phyloP scores from a whole-genome alignment of 2,329 filamentous ascomycete genomes.

The Salinomyces thailandicus region DNA sequence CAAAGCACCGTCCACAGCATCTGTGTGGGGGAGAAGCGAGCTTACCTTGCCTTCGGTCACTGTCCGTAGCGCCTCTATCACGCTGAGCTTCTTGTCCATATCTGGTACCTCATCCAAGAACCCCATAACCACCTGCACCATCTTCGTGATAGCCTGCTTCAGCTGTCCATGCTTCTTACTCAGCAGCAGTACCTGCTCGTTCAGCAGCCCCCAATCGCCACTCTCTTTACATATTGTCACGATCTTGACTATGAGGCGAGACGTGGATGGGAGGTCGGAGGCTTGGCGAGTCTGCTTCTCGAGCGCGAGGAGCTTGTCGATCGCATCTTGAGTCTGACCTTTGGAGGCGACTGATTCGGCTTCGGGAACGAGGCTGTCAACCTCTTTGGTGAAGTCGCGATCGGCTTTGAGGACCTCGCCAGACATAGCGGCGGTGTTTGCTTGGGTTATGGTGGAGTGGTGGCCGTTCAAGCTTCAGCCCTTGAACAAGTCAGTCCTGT shows the following conservation, averaged over 20 bases:
- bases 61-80: slow-evolving; percentile 90
- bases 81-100: slow-evolving; percentile 76
- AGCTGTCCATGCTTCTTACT: slow-evolving; percentile 99
- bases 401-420: slow-evolving; percentile 75
- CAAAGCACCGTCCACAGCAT: slow-evolving; percentile 16
- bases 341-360: slow-evolving; percentile 67
- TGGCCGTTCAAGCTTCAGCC: too few species aligned
- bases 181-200: slow-evolving; percentile 88
- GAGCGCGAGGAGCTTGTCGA: slow-evolving; percentile 83
- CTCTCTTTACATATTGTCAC: slow-evolving; percentile 90
- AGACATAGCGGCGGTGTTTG: slow-evolving; percentile 50
- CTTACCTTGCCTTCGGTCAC: slow-evolving; percentile 88
- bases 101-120: slow-evolving; percentile 82
- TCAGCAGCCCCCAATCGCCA: slow-evolving; percentile 86
- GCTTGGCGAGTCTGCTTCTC: slow-evolving; percentile 98
- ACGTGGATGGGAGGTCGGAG: slow-evolving; percentile 91
- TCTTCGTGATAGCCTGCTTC: slow-evolving; percentile 96
- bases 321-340: slow-evolving; percentile 67
- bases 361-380: slow-evolving; percentile 82
- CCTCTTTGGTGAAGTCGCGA: slow-evolving; percentile 97
- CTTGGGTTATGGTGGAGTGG: too few species aligned
- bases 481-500: too few species aligned
- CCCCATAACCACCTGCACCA: slow-evolving; percentile 92
- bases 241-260: slow-evolving; percentile 73
- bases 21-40: too few species aligned